Evolutionary conservation across 192 early-diverging fungal species (phyloP), one percentile per base, ranked within the genome.

Genomic region (Backusella tuberculispora): DNA sequence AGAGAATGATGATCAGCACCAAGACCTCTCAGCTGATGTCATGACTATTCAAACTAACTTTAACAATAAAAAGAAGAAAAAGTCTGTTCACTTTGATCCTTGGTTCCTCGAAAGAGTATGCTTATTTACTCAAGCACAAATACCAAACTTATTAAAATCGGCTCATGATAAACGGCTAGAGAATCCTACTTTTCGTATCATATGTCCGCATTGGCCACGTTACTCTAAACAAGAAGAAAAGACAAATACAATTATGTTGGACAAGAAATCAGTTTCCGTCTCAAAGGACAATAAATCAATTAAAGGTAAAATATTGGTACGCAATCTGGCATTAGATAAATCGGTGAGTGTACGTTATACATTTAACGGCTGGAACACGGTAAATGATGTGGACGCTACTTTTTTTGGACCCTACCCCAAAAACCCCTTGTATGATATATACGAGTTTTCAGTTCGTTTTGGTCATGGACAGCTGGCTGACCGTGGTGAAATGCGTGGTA

Each of bases 271-370:
- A 10, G 60, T 72, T 60, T 19, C 10, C 6, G 38, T 72, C 3
- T 43, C 66, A 21, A 37, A 24, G 48, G 43, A 81, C 81, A 75
- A 86, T 82, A 76, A 83, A 87, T 38, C 21, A 66, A 76, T 87
- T 5, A 75, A 83, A 29, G 93, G 92, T 71, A 88, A 83, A 24
- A 76, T 96, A 40, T 83, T 93, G 72, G 92, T 96, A 12, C 91
- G 91, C 65, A 98, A 98, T 83, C 73, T 96, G 21, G 94, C 91
- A 5, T 96, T 91, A 75, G 86, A 93, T 68, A 98, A 98, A 83
- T 42, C 74, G 3, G 93, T 98, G n/a, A 73, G 74, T 17, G 86
- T 96, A 66, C 85, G 94, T n/a, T 92, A 92, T 81, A 94, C 96
- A n/a, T 87, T 85, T 48, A 90, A 96, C 84, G 85, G 83, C 63